Evolutionary conservation across 129 eudicot species (phyloP).

Genomic region (Escallonia herrerae): DNA sequence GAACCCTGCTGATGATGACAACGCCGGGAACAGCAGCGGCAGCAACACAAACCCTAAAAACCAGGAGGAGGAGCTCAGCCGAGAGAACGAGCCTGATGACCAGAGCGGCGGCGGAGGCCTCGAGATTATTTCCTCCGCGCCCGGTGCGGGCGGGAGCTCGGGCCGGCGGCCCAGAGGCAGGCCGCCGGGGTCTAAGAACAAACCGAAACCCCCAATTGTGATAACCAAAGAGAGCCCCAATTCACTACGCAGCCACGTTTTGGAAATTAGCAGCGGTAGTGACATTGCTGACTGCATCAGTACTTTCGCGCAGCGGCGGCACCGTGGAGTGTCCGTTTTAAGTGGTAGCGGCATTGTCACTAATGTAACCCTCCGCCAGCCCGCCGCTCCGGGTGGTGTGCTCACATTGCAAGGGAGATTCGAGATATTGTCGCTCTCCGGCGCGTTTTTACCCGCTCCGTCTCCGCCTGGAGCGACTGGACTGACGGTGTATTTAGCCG

Average conservation of each 20-base stretch:
- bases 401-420: slow-evolving; percentile 54
- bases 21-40: slow-evolving; percentile 27
- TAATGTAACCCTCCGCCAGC: slow-evolving; percentile 60
- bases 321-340: slow-evolving; percentile 64
- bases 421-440: slow-evolving; percentile 60
- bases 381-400: slow-evolving; percentile 58
- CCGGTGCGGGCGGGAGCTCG: slow-evolving; percentile 36
- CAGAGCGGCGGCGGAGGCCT: slow-evolving; percentile 27
- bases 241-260: slow-evolving; percentile 61
- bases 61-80: slow-evolving; percentile 22
- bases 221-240: slow-evolving; percentile 75
- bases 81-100: slow-evolving; percentile 18
- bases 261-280: slow-evolving; percentile 54
- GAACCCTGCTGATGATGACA: not conserved
- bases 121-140: slow-evolving; percentile 9
- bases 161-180: slow-evolving; percentile 70
- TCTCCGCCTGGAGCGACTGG: slow-evolving; percentile 69
- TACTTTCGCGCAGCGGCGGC: slow-evolving; percentile 60
- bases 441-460: slow-evolving; percentile 65
- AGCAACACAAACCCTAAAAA: slow-evolving; percentile 25
- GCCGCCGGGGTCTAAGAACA: slow-evolving; percentile 72
- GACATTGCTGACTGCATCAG: slow-evolving; percentile 57
- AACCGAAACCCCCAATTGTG: slow-evolving; percentile 63
- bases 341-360: slow-evolving; percentile 60
- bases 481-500: slow-evolving; percentile 67